phyloP scores from a whole-genome alignment of 2,329 filamentous ascomycete species.

The Phialophora macrospora region DNA sequence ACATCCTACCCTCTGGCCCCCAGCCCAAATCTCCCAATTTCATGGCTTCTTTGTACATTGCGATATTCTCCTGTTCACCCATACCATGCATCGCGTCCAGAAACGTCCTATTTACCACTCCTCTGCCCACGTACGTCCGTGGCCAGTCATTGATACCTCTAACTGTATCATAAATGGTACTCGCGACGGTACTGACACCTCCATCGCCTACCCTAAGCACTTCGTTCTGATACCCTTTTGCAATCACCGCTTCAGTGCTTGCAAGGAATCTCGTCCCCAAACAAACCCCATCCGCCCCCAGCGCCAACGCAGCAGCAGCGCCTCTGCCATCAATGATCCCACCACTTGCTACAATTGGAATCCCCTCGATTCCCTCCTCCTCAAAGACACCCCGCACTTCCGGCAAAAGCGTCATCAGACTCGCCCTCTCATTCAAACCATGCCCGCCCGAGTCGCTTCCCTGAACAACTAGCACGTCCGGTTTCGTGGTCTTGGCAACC shows the following conservation, averaged over 20 bases:
- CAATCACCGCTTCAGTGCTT: conserved; percentile 54
- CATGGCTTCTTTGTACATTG: conserved; percentile 55
- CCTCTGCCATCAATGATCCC: conserved; percentile 60
- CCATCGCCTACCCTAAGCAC: conserved; percentile 58
- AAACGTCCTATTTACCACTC: conserved; percentile 61
- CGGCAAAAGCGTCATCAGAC: conserved; percentile 57
- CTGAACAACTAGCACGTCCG: conserved; percentile 60
- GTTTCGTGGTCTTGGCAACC: conserved; percentile 45
- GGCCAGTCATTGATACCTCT: conserved; percentile 66
- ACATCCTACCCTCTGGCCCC: conserved; percentile 61
- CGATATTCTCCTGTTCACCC: conserved; percentile 48
- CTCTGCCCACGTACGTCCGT: conserved; percentile 61
- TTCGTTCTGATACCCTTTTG: conserved; percentile 57
- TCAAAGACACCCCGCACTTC: conserved; percentile 54
- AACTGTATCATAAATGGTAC: conserved; percentile 60
- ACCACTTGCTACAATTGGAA: conserved; percentile 58
- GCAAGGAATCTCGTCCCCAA: conserved; percentile 70
- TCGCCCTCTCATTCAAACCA: conserved; percentile 52
- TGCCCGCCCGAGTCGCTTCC: conserved; percentile 62
- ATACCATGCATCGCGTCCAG: conserved; percentile 48
- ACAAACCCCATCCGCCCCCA: conserved; percentile 60
- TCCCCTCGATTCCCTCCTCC: conserved; percentile 37
- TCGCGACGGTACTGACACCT: conserved; percentile 56
- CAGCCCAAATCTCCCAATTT: conserved; percentile 58
- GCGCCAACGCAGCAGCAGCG: conserved; percentile 54